Evolutionary conservation across 2,329 filamentous ascomycete species (phyloP).

Genomic region (Sphaerulina vaccinii): DNA sequence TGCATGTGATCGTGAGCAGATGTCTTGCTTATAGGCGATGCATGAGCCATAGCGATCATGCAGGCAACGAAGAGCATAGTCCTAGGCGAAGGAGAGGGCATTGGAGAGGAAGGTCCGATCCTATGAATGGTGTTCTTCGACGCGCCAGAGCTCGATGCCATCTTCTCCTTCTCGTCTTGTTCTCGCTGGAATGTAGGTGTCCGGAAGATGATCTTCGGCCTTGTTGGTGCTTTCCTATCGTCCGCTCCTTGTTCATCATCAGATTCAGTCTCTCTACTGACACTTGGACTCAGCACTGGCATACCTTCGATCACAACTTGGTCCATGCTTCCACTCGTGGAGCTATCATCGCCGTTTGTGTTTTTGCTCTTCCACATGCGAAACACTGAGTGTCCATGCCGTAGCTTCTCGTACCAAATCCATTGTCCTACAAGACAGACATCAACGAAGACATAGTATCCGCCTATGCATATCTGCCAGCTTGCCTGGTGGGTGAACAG

Average conservation of each 20-base stretch:
- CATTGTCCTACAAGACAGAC: constrained; percentile 62
- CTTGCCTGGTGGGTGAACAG: constrained; percentile 62
- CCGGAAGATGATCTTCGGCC: constrained; percentile 35
- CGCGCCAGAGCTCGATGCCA: constrained; percentile 25
- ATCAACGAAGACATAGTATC: constrained; percentile 67
- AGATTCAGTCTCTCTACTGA: constrained; percentile 10
- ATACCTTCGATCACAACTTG: constrained; percentile 37
- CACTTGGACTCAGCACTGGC: constrained; percentile 20
- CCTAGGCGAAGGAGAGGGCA: constrained; percentile 47
- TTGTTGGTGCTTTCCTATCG: constrained; percentile 17
- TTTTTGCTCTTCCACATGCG: constrained; percentile 33
- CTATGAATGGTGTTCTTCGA: constrained; percentile 33
- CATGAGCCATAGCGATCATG: constrained; percentile 45
- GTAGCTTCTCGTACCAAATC: constrained; percentile 63
- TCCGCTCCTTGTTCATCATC: constrained; percentile 20
- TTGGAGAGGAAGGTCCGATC: constrained; percentile 38
- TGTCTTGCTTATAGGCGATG: constrained; percentile 33
- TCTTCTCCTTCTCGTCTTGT: constrained; percentile 31
- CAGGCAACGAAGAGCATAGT: constrained; percentile 49
- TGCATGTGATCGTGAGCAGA: background rate
- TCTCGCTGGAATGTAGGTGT: constrained; percentile 32
- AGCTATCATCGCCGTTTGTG: constrained; percentile 17
- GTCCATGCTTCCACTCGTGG: constrained; percentile 26
- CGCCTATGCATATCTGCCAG: constrained; percentile 65
- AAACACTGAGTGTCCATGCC: constrained; percentile 49